Conservation (phyloP, 73 alveolate genomes). For the Symbiodinium pilosum region DNA sequence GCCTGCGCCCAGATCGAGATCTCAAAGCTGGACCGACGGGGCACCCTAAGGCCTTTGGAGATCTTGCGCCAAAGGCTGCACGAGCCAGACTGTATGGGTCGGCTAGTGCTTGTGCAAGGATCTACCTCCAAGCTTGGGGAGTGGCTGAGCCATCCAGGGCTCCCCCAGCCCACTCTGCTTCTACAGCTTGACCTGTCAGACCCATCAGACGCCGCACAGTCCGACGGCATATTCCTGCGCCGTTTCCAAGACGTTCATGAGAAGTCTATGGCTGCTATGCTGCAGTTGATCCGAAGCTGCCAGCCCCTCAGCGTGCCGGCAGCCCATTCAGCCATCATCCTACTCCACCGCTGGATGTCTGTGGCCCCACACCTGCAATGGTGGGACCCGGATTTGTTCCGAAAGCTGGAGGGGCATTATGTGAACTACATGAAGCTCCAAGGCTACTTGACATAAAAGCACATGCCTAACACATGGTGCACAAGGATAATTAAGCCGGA, state of each 20-base stretch:
- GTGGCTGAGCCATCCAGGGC: neutral
- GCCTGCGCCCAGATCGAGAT: neutral
- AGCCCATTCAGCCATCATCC: neutral
- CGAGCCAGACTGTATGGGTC: neutral
- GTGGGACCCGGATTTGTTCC: conserved; percentile 32
- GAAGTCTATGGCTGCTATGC: neutral
- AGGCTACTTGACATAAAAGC: too few relatives aligned
- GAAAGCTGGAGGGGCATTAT: too few relatives aligned
- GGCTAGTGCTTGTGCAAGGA: conserved; percentile 32
- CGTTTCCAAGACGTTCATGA: neutral
- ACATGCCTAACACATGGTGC: too few relatives aligned
- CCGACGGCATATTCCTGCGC: neutral
- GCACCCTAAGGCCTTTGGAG: too few relatives aligned
- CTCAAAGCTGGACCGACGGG: too few relatives aligned
- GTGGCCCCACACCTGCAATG: conserved; percentile 27
- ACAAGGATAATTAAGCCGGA: too few relatives aligned
- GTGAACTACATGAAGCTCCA: too few relatives aligned
- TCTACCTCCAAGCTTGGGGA: conserved; percentile 20
- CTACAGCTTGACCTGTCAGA: neutral
- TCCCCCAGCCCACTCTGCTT: conserved; percentile 4
- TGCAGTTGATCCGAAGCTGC: conserved; percentile 43
- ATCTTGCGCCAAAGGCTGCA: neutral
- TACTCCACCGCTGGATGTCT: conserved; percentile 52
- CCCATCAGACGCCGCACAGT: conserved; percentile 4
- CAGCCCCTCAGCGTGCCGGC: conserved; percentile 56